These are phyloP conservation scores for Lolium rigidum DNA, from an alignment of 176 grass and related monocot genomes.

Conservation along the genomic window DNA sequence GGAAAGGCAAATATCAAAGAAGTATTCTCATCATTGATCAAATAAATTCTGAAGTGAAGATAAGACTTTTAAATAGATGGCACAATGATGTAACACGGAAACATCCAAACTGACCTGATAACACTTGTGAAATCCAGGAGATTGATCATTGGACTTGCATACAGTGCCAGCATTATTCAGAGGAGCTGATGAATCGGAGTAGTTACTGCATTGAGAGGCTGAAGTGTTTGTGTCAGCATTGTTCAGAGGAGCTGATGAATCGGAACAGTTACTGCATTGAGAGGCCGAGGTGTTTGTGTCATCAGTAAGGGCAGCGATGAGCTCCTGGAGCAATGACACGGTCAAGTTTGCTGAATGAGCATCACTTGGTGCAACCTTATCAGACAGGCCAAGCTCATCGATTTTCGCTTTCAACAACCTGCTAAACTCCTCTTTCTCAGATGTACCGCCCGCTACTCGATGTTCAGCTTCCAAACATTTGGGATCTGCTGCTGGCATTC, in stretches of 20 bases:
- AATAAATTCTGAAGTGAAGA: slow-evolving; percentile 6
- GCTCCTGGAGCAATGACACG: slow-evolving; percentile 57
- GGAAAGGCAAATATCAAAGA: neutral
- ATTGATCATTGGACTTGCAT: slow-evolving; percentile 35
- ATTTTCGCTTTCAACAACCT: slow-evolving; percentile 57
- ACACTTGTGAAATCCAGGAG: slow-evolving; percentile 30
- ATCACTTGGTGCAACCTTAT: slow-evolving; percentile 46
- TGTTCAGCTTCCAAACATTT: slow-evolving; percentile 8
- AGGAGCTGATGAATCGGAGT: slow-evolving; percentile 20
- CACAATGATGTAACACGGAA: neutral
- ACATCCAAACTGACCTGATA: slow-evolving; percentile 54
- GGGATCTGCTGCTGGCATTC: neutral
- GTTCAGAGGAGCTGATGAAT: slow-evolving; percentile 14
- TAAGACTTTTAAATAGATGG: neutral
- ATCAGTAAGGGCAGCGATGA: slow-evolving; percentile 57
- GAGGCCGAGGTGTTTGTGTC: slow-evolving; percentile 26
- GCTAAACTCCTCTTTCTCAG: slow-evolving; percentile 52
- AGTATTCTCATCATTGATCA: neutral
- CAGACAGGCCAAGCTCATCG: slow-evolving; percentile 48
- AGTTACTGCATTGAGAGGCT: slow-evolving; percentile 25
- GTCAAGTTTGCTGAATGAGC: slow-evolving; percentile 50
- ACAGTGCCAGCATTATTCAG: neutral
- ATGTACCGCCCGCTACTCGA: neutral
- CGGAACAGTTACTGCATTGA: slow-evolving; percentile 21
- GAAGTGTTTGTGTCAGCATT: slow-evolving; percentile 13